phyloP scores from a whole-genome alignment of 345 rosid species.

The Citrus hindsii region DNA sequence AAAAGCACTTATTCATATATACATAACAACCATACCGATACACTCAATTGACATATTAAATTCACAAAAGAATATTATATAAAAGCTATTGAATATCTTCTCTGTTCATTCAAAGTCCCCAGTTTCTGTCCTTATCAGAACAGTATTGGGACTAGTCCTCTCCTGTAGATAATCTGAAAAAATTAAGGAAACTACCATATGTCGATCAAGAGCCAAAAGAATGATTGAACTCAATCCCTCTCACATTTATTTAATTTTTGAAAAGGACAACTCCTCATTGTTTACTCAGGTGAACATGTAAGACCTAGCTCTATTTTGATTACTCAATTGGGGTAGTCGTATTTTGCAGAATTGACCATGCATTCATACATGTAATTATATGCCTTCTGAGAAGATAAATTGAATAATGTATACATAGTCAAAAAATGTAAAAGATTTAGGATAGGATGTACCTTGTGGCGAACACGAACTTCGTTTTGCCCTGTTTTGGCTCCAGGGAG shows the following conservation, averaged over 20 bases:
- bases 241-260: no score
- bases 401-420: background rate
- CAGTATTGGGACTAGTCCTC: background rate
- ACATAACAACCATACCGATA: no score
- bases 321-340: background rate
- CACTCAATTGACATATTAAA: no score
- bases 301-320: background rate
- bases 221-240: background rate
- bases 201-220: background rate
- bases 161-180: background rate
- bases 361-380: background rate
- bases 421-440: background rate
- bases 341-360: background rate
- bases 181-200: background rate
- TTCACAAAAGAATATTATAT: no score
- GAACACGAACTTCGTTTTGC: slow-evolving; percentile 1
- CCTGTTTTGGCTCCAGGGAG: slow-evolving; percentile 22
- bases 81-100: background rate
- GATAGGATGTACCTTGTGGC: slow-evolving; percentile 15
- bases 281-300: background rate
- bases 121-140: background rate
- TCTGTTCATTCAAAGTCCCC: background rate
- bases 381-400: no score
- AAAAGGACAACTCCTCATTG: background rate
- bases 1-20: no score